A percentile compares a stretch with the other conserved stretches of the same genome.
Evolutionary conservation across 345 rosid species (phyloP).

Genomic region (Nasturtium officinale): DNA sequence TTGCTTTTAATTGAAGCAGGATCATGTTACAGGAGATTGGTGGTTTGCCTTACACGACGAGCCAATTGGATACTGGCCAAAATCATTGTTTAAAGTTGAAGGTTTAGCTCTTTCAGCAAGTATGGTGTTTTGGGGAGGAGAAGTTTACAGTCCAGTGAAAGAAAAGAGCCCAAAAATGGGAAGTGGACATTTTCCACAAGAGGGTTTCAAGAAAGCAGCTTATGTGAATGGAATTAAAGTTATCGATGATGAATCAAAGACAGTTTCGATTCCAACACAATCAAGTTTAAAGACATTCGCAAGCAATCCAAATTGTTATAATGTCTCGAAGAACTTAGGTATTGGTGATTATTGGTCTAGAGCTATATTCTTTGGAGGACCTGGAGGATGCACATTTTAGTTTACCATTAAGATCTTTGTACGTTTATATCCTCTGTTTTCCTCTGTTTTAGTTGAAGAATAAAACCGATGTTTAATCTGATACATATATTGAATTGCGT

Average conservation of each 20-base stretch:
- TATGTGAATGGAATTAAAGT: conserved; percentile 18
- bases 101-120: conserved; percentile 2
- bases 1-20: conserved; percentile 5
- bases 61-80: conserved; percentile 37
- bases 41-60: background rate
- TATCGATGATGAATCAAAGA: background rate
- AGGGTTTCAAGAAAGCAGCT: conserved; percentile 17
- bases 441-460: background rate
- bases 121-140: conserved; percentile 14
- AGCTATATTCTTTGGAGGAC: conserved; percentile 21
- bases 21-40: conserved; percentile 20
- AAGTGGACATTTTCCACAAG: conserved; percentile 26
- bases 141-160: conserved; percentile 10
- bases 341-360: background rate
- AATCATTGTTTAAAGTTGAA: background rate
- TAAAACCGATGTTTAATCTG: background rate
- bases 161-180: conserved; percentile 19
- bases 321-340: background rate
- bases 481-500: no score
- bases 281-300: background rate
- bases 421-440: background rate
- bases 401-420: background rate
- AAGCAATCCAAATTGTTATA: background rate
- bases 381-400: conserved; percentile 20
- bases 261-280: background rate